These are phyloP conservation scores for Paecilomyces niveus DNA, from an alignment of 2,329 filamentous ascomycete genomes.

Conservation along the genomic window DNA sequence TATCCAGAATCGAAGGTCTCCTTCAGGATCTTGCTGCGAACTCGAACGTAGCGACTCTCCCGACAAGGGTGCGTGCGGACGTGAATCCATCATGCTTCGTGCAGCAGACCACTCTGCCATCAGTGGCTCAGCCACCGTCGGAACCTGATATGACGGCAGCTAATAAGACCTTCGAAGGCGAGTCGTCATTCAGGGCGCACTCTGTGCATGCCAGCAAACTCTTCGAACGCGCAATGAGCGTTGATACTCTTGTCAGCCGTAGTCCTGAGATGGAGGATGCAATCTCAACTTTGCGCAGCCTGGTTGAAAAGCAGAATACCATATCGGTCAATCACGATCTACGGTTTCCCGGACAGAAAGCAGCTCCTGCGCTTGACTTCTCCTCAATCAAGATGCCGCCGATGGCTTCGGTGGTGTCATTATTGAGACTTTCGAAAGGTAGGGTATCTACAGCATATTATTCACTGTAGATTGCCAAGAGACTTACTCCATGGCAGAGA, in stretches of 20 bases:
- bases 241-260: conserved; percentile 25
- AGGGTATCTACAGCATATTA: not conserved
- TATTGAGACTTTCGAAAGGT: conserved; percentile 30
- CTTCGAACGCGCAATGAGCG: conserved; percentile 34
- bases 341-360: conserved; percentile 20
- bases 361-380: conserved; percentile 18
- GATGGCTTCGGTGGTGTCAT: conserved; percentile 21
- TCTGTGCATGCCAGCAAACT: conserved; percentile 41
- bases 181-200: conserved; percentile 43
- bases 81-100: conserved; percentile 3
- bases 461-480: not conserved
- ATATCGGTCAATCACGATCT: conserved; percentile 16
- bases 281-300: conserved; percentile 30
- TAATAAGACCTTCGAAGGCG: conserved; percentile 39
- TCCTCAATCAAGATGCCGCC: conserved; percentile 31
- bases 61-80: not conserved
- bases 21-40: conserved; percentile 28
- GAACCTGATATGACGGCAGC: conserved; percentile 7
- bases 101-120: conserved; percentile 6
- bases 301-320: conserved; percentile 31
- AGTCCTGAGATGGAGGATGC: conserved; percentile 33
- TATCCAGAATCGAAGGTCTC: conserved; percentile 42
- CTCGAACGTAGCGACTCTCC: conserved; percentile 9
- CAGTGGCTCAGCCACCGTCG: conserved; percentile 21
- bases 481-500: conserved; percentile 11